phyloP scores from a whole-genome alignment of 2,329 filamentous ascomycete species.

The Grosmannia clavigera region DNA sequence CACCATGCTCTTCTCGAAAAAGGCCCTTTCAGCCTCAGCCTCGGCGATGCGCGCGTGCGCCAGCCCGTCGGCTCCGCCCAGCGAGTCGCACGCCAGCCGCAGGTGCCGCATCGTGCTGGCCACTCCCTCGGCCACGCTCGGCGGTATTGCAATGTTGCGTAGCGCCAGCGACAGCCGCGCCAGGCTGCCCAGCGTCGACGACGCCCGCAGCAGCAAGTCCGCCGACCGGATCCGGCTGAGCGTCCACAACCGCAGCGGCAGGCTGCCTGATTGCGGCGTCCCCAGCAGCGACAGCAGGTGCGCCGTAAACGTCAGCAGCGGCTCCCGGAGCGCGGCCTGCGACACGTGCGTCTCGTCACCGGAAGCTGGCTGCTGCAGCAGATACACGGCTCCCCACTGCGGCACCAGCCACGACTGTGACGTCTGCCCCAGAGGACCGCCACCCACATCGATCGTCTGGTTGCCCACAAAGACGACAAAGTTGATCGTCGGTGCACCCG shows the following conservation, averaged over 20 bases:
- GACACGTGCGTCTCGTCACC: constrained; percentile 29
- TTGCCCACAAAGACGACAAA: constrained; percentile 86
- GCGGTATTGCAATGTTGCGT: constrained; percentile 82
- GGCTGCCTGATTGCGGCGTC: constrained; percentile 67
- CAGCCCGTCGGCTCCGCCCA: constrained; percentile 56
- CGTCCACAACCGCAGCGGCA: constrained; percentile 75
- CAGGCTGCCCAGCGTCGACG: constrained; percentile 85
- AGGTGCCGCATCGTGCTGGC: constrained; percentile 68
- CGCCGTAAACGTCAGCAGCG: constrained; percentile 80
- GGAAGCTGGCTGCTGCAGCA: constrained; percentile 29
- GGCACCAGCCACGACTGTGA: constrained; percentile 77
- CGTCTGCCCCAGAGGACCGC: constrained; percentile 26
- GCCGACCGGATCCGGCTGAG: constrained; percentile 76
- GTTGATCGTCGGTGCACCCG: constrained; percentile 85
- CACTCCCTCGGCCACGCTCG: constrained; percentile 75
- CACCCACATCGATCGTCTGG: constrained; percentile 48
- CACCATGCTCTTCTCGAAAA: constrained; percentile 99
- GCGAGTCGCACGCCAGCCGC: constrained; percentile 58
- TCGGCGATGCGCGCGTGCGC: constrained; percentile 76
- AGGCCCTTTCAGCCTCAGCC: constrained; percentile 79
- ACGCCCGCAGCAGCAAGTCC: constrained; percentile 75
- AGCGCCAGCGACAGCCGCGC: constrained; percentile 75
- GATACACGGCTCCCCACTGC: constrained; percentile 73
- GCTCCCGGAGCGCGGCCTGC: constrained; percentile 56
- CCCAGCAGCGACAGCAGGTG: constrained; percentile 83